Percentiles rank a stretch among this genome's conserved stretches.
Conservation (phyloP, 805 yeast genomes). For the Saccharomycopsis oosterbeekiorum region DNA sequence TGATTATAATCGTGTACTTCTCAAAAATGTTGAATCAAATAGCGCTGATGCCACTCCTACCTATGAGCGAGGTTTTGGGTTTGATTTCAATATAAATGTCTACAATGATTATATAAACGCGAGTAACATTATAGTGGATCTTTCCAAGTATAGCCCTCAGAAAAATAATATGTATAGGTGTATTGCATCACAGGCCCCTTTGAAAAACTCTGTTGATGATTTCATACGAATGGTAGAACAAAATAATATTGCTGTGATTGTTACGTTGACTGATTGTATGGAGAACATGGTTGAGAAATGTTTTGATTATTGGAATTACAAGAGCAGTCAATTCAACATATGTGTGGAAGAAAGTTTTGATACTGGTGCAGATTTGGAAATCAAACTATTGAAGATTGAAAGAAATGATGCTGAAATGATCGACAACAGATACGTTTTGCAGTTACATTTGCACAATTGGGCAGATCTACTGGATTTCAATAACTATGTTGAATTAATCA, state of each 20-base stretch:
- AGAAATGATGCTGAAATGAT: slow-evolving; percentile 25
- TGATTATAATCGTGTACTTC: slow-evolving; percentile 73
- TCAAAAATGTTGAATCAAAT: slow-evolving; percentile 26
- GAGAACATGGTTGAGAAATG: slow-evolving; percentile 81
- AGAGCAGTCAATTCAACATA: slow-evolving; percentile 33
- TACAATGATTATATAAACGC: slow-evolving; percentile 75
- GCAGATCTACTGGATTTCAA: slow-evolving; percentile 65
- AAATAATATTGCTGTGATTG: slow-evolving; percentile 52
- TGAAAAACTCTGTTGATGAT: slow-evolving; percentile 61
- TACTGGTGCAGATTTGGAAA: background rate
- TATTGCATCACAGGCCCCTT: slow-evolving; percentile 90
- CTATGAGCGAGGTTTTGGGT: background rate
- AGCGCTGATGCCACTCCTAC: background rate
- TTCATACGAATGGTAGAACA: slow-evolving; percentile 74
- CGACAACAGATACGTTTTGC: slow-evolving; percentile 40
- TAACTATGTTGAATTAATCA: slow-evolving; percentile 26
- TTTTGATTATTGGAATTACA: slow-evolving; percentile 68
- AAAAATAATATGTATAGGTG: slow-evolving; percentile 25
- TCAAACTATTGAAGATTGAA: slow-evolving; percentile 8
- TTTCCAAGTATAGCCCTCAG: slow-evolving; percentile 22
- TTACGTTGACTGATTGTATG: slow-evolving; percentile 64
- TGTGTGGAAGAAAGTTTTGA: background rate
- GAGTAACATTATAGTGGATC: slow-evolving; percentile 41
- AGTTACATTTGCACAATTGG: slow-evolving; percentile 76
- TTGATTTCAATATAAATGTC: slow-evolving; percentile 4